These are phyloP conservation scores for Aspergillus bertholletiae DNA, from an alignment of 495 filamentous ascomycete genomes.

Conservation along the genomic window DNA sequence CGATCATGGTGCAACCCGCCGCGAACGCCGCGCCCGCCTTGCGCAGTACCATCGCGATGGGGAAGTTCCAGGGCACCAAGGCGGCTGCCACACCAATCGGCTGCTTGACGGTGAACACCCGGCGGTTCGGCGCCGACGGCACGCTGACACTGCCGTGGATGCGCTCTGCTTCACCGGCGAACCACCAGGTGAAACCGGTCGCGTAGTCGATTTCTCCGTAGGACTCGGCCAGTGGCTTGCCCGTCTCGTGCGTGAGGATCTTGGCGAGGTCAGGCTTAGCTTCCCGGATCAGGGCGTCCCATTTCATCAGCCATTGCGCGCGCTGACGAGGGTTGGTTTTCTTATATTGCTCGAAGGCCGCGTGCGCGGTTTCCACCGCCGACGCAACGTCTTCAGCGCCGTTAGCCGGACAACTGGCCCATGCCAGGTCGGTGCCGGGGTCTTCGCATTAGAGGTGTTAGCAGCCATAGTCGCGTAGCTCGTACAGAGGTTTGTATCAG, in stretches of 20 bases:
- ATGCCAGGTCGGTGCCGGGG: slow-evolving; percentile 61
- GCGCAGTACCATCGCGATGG: slow-evolving; percentile 61
- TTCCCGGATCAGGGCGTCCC: slow-evolving; percentile 50
- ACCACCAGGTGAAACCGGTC: slow-evolving; percentile 60
- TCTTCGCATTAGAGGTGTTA: slow-evolving; percentile 28
- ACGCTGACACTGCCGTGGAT: slow-evolving; percentile 58
- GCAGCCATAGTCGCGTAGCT: slow-evolving; percentile 6
- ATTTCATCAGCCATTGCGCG: slow-evolving; percentile 60
- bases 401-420: slow-evolving; percentile 62
- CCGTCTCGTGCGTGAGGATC: slow-evolving; percentile 60
- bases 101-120: slow-evolving; percentile 69
- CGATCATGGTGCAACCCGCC: slow-evolving; percentile 66
- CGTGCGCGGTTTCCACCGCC: slow-evolving; percentile 56
- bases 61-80: slow-evolving; percentile 65
- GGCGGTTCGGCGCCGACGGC: slow-evolving; percentile 54
- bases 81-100: slow-evolving; percentile 63
- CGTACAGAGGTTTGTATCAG: neutral
- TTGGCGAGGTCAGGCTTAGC: slow-evolving; percentile 53
- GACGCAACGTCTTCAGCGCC: slow-evolving; percentile 56
- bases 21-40: slow-evolving; percentile 69
- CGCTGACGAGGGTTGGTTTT: slow-evolving; percentile 58
- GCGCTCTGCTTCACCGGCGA: slow-evolving; percentile 66
- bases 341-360: slow-evolving; percentile 58
- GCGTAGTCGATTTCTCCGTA: slow-evolving; percentile 60
- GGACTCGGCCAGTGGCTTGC: slow-evolving; percentile 59